Evolutionary conservation across 805 yeast genomes (phyloP), one percentile per base, ranked within the genome.

Genomic region (Ogataea paradorogensis): DNA sequence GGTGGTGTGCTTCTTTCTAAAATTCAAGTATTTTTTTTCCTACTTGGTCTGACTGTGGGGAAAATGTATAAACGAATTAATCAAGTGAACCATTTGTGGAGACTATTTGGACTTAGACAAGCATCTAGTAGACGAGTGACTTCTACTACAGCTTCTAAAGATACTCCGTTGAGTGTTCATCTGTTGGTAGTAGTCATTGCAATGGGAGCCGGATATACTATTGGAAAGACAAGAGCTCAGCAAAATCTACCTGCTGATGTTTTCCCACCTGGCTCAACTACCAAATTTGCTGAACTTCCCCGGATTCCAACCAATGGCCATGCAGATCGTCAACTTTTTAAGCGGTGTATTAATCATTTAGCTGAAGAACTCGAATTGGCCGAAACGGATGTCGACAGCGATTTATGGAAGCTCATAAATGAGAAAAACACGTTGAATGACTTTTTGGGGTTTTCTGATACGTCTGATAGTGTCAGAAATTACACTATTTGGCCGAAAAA

Each of bases 161-260:
- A 46, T 16, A 20, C 52, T 2, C 56, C 64, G 3, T 50, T 58
- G 26, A 33, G 53, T 8, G 51, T 60, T 41, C 62, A 58, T 29
- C 20, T 56, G 26, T 56, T 60, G 28, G 27, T 60, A 9, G 30
- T 59, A 14, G 52, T 59, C 7, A 59, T 55, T 10, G 54, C 65
- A 0, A 56, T 60, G 61, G 63, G 62, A n/a, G 62, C 63, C 2
- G 65, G 65, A 3, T 59, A 59, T 31, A 50, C 59, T 2, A 35
- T 60, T 5, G 65, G 65, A 14, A 58, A 58, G 38, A 46, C 57
- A 3, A 38, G 46, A 3, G 35, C 51, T 6, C 23, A 50, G 15
- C 48, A 55, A 21, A 45, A 51, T 9, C 59, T 62, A 5, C 65
- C 65, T 1, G 47, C 54, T 9, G 55, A 56, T 24, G 30, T 58